phyloP scores from a whole-genome alignment of 495 filamentous ascomycete genomes.

The Barbatosphaeria neglecta region DNA sequence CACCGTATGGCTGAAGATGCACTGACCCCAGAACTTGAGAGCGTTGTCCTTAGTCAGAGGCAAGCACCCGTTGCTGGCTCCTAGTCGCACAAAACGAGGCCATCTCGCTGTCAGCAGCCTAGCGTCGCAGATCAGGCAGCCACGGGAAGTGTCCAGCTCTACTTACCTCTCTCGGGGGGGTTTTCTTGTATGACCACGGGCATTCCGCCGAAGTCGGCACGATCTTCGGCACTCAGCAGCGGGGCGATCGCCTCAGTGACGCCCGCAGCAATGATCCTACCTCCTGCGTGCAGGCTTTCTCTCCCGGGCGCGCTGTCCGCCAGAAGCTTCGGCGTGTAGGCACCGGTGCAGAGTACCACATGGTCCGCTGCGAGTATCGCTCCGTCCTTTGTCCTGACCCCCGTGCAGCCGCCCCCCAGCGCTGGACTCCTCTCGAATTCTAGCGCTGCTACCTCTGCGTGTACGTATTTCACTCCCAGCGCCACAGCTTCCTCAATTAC shows the following conservation, averaged over 20 bases:
- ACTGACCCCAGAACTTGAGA: conserved; percentile 42
- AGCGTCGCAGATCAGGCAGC: too few species aligned
- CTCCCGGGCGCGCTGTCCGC: conserved; percentile 29
- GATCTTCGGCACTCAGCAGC: conserved; percentile 14
- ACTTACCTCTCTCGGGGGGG: conserved; percentile 2
- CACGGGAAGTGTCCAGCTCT: background rate
- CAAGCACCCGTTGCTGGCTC: conserved; percentile 18
- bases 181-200: conserved; percentile 26
- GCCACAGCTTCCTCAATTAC: conserved; percentile 34
- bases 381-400: conserved; percentile 33
- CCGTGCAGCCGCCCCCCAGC: conserved; percentile 27
- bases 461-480: conserved; percentile 41
- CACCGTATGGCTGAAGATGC: conserved; percentile 39
- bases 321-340: conserved; percentile 48
- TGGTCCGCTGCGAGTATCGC: conserved; percentile 27
- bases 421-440: conserved; percentile 22
- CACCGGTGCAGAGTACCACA: conserved; percentile 44
- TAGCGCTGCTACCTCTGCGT: conserved; percentile 31
- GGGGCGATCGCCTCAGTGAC: conserved; percentile 37
- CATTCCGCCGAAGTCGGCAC: conserved; percentile 15
- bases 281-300: conserved; percentile 31
- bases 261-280: conserved; percentile 43
- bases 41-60: conserved; percentile 26
- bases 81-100: conserved; percentile 7
- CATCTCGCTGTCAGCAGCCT: background rate